Conservation (phyloP, 1,139 yeast species). For the Saccharomyces pastorianus region DNA sequence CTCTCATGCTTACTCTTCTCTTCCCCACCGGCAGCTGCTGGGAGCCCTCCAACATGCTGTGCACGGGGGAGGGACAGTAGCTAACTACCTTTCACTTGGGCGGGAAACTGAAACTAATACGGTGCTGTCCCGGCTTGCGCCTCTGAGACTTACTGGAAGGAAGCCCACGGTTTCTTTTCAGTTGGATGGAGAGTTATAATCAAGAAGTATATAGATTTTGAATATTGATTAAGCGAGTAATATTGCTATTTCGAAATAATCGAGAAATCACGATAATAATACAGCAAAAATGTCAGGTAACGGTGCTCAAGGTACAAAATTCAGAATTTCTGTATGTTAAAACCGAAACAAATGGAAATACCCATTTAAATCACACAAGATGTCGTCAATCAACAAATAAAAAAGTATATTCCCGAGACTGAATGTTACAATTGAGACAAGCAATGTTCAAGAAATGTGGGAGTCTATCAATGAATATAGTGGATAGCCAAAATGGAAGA, state of each 20-base stretch:
- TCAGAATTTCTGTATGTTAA: conserved; percentile 93
- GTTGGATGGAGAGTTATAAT: not conserved
- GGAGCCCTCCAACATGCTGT: not conserved
- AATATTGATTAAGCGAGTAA: not conserved
- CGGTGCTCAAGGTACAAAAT: conserved; percentile 99
- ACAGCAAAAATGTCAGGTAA: conserved; percentile 60
- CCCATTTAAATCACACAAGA: not conserved
- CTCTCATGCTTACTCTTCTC: not conserved
- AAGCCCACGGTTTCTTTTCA: not conserved
- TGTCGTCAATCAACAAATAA: not conserved
- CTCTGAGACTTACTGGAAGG: not conserved
- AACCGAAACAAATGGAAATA: not conserved
- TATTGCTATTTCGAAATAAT: not conserved
- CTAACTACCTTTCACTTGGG: not conserved
- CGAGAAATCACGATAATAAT: conserved; percentile 9
- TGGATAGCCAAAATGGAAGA: not conserved
- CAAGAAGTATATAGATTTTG: not conserved
- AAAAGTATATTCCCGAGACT: not conserved
- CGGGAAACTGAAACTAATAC: not conserved
- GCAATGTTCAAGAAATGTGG: not conserved
- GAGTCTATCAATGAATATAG: not conserved
- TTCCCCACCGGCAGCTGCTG: not conserved
- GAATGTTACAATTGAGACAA: not conserved
- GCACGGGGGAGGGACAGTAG: not conserved
- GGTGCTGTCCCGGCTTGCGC: not conserved